phyloP scores from a whole-genome alignment of 371 early-diverging fungal species.

The Zychaea mexicana region DNA sequence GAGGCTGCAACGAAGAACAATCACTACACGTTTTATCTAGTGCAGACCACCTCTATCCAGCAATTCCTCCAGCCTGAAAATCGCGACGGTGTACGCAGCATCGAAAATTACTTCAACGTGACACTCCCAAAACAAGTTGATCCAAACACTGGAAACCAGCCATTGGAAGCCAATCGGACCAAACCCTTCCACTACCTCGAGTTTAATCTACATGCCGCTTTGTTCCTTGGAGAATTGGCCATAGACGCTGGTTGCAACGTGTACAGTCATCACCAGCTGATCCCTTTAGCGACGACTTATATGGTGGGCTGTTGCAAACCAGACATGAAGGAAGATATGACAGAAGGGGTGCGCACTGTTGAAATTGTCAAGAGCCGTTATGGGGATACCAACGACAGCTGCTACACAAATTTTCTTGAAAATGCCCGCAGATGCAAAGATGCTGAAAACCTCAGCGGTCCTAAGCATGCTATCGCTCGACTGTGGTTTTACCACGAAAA shows the following conservation, averaged over 20 bases:
- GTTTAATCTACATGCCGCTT: constrained; percentile 44
- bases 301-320: constrained; percentile 13
- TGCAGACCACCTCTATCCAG: constrained; percentile 30
- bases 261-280: constrained; percentile 6
- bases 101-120: constrained; percentile 19
- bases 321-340: constrained; percentile 27
- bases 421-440: constrained; percentile 19
- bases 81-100: background rate
- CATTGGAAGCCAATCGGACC: constrained; percentile 34
- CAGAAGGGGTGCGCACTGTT: constrained; percentile 30
- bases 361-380: constrained; percentile 16
- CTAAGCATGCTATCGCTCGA: constrained; percentile 27
- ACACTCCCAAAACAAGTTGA: constrained; percentile 29
- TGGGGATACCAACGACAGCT: constrained; percentile 3
- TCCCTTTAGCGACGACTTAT: constrained; percentile 28
- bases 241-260: constrained; percentile 3
- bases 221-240: constrained; percentile 30
- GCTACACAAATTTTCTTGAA: constrained; percentile 19
- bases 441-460: constrained; percentile 28
- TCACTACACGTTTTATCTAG: constrained; percentile 40
- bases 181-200: constrained; percentile 41
- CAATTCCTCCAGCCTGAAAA: constrained; percentile 17
- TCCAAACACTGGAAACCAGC: constrained; percentile 37
- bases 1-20: constrained; percentile 32
- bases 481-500: constrained; percentile 23